phyloP scores from a whole-genome alignment of 768 basidiomycete genomes.

The Boletus edulis region DNA sequence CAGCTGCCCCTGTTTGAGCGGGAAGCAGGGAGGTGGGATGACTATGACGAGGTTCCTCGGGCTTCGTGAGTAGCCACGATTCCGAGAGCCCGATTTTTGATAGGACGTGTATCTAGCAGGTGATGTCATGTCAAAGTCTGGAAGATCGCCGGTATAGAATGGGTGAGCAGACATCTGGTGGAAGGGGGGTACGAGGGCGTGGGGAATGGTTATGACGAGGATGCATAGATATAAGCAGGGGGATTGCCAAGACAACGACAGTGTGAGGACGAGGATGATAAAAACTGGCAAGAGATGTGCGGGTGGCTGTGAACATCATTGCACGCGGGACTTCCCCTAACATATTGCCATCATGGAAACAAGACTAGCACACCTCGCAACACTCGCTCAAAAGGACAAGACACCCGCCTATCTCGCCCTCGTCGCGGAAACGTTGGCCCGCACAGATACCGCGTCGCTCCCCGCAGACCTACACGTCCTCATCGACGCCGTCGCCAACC shows the following conservation, averaged over 20 bases:
- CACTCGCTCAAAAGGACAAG: conserved; percentile 82
- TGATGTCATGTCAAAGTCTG: conserved; percentile 14
- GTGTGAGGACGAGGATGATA: too few species aligned
- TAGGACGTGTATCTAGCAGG: conserved; percentile 31
- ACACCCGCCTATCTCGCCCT: conserved; percentile 70
- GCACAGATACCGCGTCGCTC: conserved; percentile 43
- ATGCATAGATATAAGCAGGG: conserved; percentile 9
- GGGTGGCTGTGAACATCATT: too few species aligned
- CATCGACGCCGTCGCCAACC: conserved; percentile 79
- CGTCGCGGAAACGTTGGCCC: conserved; percentile 62
- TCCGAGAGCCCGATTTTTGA: conserved; percentile 45
- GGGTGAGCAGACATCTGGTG: too few species aligned
- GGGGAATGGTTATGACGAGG: not conserved
- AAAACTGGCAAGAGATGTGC: too few species aligned
- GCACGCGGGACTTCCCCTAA: too few species aligned
- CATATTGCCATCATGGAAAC: conserved; percentile 39
- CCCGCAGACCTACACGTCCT: conserved; percentile 62
- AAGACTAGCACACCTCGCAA: conserved; percentile 58
- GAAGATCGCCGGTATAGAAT: too few species aligned
- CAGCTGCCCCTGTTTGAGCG: conserved; percentile 56
- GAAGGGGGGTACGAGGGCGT: not conserved
- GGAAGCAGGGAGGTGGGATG: conserved; percentile 58
- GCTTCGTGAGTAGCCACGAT: conserved; percentile 36
- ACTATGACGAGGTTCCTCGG: conserved; percentile 63
- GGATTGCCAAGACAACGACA: too few species aligned